Evolutionary conservation across 495 filamentous ascomycete species (phyloP).

Genomic region (Lophium mytilinum): DNA sequence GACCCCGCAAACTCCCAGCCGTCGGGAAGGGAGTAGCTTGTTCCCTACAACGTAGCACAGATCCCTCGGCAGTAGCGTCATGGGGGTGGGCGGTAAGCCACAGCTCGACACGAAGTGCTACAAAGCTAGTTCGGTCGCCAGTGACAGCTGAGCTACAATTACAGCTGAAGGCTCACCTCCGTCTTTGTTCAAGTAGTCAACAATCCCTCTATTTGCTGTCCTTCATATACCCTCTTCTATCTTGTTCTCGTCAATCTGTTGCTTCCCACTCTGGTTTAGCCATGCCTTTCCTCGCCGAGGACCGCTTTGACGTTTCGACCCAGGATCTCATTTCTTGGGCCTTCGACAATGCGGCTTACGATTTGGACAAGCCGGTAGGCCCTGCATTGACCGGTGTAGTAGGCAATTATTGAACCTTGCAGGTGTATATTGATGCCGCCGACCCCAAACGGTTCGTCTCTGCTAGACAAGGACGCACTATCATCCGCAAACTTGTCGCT

Average conservation of each 20-base stretch:
- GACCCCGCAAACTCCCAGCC: too few species aligned
- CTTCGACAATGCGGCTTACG: slow-evolving; percentile 26
- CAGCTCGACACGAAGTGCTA: too few species aligned
- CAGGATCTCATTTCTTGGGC: slow-evolving; percentile 32
- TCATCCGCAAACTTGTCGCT: slow-evolving; percentile 28
- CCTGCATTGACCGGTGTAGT: neutral
- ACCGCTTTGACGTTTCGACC: slow-evolving; percentile 18
- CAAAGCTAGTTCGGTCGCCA: too few species aligned
- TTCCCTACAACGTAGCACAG: too few species aligned
- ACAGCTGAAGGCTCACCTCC: neutral
- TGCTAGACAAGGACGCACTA: slow-evolving; percentile 16
- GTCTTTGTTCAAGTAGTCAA: neutral
- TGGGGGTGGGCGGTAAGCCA: too few species aligned
- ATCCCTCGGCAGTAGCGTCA: too few species aligned
- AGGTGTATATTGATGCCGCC: slow-evolving; percentile 27
- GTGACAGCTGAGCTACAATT: neutral
- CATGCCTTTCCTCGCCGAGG: slow-evolving; percentile 19
- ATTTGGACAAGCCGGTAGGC: slow-evolving; percentile 27
- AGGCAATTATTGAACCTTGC: neutral
- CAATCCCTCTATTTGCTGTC: neutral
- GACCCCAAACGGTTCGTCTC: slow-evolving; percentile 23
- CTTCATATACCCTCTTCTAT: neutral
- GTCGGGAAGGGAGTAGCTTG: too few species aligned
- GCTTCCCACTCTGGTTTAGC: neutral
- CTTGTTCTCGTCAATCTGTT: neutral